Conservation (phyloP, 495 filamentous ascomycete species). For the Podospora conica region DNA sequence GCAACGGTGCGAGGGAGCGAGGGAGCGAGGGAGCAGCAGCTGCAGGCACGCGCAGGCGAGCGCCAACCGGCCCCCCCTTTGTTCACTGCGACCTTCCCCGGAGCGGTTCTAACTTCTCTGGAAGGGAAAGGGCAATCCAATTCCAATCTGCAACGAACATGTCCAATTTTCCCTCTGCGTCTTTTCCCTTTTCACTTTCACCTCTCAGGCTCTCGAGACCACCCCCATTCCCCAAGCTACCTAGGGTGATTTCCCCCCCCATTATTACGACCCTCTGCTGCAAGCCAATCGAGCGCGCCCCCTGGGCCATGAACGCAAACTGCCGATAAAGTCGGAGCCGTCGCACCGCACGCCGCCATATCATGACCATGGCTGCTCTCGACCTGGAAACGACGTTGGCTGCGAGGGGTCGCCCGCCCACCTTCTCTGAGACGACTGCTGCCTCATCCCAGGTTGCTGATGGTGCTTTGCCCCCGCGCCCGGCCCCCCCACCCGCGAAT, state of each 20-base stretch:
- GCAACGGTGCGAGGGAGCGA: constrained; percentile 6
- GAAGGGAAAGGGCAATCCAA: background rate
- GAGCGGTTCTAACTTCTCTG: constrained; percentile 1
- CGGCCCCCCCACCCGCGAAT: constrained; percentile 16
- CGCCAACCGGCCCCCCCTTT: constrained; percentile 8
- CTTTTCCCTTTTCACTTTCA: constrained; percentile 3
- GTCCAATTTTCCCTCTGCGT: constrained; percentile 1
- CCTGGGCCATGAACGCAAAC: constrained; percentile 3
- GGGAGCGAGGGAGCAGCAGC: constrained; percentile 6
- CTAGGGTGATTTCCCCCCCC: constrained; percentile 5
- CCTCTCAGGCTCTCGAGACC: background rate
- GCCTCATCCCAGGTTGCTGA: constrained; percentile 25
- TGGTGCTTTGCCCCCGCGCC: constrained; percentile 13
- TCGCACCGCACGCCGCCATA: constrained; percentile 6
- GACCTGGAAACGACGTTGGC: constrained; percentile 1
- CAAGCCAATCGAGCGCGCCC: constrained; percentile 5
- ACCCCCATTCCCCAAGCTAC: constrained; percentile 1
- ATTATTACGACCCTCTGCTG: constrained; percentile 1
- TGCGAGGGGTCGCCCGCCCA: constrained; percentile 8
- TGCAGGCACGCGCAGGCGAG: too few relatives aligned
- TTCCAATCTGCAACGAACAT: background rate
- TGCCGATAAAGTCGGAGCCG: constrained; percentile 4
- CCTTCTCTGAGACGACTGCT: constrained; percentile 24
- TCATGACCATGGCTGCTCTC: constrained; percentile 24
- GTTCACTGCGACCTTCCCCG: constrained; percentile 15